phyloP scores from a whole-genome alignment of 441 rosid genomes.

The Populus hybrid region DNA sequence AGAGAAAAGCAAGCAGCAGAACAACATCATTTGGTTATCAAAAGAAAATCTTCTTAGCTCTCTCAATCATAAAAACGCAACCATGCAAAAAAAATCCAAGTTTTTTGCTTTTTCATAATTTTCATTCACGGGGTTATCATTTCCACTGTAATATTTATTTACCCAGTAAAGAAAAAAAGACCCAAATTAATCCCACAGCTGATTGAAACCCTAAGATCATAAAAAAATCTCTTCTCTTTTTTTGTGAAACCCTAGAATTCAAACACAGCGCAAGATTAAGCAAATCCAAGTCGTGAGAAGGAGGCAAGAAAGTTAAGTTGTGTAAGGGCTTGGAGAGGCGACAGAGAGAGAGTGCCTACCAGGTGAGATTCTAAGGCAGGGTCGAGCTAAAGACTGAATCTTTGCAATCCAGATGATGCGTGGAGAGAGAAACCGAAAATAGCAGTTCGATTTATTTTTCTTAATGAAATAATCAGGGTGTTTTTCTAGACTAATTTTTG shows the following conservation, averaged over 20 bases:
- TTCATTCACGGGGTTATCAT: neutral
- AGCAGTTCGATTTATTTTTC: neutral
- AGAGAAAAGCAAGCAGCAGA: neutral
- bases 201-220: neutral
- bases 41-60: neutral
- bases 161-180: neutral
- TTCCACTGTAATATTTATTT: neutral
- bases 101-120: neutral
- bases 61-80: neutral
- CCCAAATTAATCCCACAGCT: neutral
- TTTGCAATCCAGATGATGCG: neutral
- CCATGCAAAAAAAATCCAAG: neutral
- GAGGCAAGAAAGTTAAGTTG: neutral
- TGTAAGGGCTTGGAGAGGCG: neutral
- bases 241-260: neutral
- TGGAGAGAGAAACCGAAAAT: neutral
- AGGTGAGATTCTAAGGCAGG: neutral
- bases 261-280: neutral
- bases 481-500: neutral
- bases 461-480: no score
- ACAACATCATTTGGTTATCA: neutral
- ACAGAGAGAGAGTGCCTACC: neutral
- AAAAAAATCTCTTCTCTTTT: neutral
- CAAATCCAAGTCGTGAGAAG: neutral
- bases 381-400: neutral